Percentiles rank a stretch among this genome's conserved stretches.
Evolutionary conservation across 345 rosid species (phyloP).

Genomic region (Capsella bursapastoris): DNA sequence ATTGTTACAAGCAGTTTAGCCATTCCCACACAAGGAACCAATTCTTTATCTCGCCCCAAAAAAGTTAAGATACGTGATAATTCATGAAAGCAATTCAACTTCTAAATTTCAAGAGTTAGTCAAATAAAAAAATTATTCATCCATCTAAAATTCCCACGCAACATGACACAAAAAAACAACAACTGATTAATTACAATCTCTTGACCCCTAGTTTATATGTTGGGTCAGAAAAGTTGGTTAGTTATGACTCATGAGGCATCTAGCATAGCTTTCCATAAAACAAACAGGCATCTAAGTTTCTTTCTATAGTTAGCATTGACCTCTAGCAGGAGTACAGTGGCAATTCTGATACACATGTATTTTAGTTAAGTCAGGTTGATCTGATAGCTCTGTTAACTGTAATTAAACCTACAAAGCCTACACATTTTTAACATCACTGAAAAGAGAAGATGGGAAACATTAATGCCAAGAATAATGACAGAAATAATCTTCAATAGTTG

Average conservation of each 20-base stretch:
- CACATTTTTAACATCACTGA: background rate
- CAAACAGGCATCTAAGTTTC: background rate
- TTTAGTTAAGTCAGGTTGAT: background rate
- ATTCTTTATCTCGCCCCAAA: slow-evolving; percentile 7
- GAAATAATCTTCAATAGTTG: background rate
- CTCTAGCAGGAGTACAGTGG: background rate
- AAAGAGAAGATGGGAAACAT: slow-evolving; percentile 9
- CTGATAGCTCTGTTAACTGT: background rate
- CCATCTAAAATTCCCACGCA: slow-evolving; percentile 9
- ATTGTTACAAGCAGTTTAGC: background rate
- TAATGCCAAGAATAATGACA: slow-evolving; percentile 7
- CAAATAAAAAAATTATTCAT: background rate
- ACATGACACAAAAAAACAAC: slow-evolving; percentile 12
- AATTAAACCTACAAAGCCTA: slow-evolving; percentile 29
- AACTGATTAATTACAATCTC: slow-evolving; percentile 3
- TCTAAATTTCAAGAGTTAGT: slow-evolving; percentile 10
- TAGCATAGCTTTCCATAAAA: slow-evolving; percentile 16
- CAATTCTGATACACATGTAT: background rate
- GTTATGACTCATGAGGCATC: background rate
- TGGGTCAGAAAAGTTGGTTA: background rate
- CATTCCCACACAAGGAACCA: slow-evolving; percentile 1
- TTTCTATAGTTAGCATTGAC: slow-evolving; percentile 21
- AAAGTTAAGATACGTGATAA: slow-evolving; percentile 15
- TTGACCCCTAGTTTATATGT: slow-evolving; percentile 15
- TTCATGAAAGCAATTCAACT: slow-evolving; percentile 11